A percentile compares a stretch with the other conserved stretches of the same genome.
Evolutionary conservation across 2,329 filamentous ascomycete genomes (phyloP).

Genomic region (Claviceps digitariae): DNA sequence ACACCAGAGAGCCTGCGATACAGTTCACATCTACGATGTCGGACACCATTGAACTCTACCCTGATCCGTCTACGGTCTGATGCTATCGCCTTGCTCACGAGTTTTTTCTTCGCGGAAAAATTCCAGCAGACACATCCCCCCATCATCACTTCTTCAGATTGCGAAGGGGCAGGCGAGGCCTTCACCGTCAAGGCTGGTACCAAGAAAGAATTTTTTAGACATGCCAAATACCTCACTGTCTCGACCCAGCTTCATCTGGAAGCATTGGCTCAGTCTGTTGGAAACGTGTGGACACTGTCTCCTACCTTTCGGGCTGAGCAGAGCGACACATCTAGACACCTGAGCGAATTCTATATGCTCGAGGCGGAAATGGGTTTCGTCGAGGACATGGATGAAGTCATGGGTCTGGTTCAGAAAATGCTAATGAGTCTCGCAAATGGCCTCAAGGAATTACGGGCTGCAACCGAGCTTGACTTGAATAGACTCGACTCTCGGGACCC

Average conservation of each 20-base stretch:
- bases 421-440: conserved; percentile 39
- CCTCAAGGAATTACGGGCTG: conserved; percentile 27
- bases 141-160: conserved; percentile 91
- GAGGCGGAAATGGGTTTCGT: conserved; percentile 82
- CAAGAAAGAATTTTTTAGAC: conserved; percentile 54
- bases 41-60: conserved; percentile 67
- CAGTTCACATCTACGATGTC: conserved; percentile 73
- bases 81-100: conserved; percentile 56
- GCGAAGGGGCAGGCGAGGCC: conserved; percentile 90
- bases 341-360: conserved; percentile 98
- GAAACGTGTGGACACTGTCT: conserved; percentile 85
- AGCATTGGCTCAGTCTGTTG: conserved; percentile 74
- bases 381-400: conserved; percentile 54
- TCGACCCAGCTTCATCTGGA: conserved; percentile 92
- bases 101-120: conserved; percentile 57
- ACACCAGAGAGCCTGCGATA: conserved; percentile 77
- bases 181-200: conserved; percentile 53
- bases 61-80: conserved; percentile 75
- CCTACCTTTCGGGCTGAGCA: conserved; percentile 89
- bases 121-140: conserved; percentile 84
- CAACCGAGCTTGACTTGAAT: conserved; percentile 28
- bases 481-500: conserved; percentile 22
- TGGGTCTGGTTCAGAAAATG: conserved; percentile 70
- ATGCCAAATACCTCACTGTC: conserved; percentile 88
- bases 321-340: conserved; percentile 83